Evolutionary conservation across 352 stramenopile species (phyloP).

Genomic region (Pythium phragmitis): DNA sequence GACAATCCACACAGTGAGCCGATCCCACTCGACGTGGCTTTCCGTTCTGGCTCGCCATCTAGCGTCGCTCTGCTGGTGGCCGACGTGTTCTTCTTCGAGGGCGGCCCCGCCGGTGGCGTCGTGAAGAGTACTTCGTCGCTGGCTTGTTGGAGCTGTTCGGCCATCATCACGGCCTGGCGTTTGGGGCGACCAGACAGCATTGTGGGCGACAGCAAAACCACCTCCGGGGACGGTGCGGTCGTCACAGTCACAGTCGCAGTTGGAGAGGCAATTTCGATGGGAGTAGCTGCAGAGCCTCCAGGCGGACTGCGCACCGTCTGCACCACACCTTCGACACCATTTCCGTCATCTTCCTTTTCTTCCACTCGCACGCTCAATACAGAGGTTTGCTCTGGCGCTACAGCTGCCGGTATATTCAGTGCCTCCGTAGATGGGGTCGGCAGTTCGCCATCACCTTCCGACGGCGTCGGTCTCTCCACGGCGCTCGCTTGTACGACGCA

Average conservation of each 20-base stretch:
- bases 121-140: constrained; percentile 14
- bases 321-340: constrained; percentile 15
- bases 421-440: not conserved
- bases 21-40: not conserved
- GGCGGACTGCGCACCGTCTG: not conserved
- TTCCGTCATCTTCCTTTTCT: constrained; percentile 17
- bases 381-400: not conserved
- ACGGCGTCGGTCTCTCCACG: not conserved
- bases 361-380: constrained; percentile 6
- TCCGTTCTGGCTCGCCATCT: constrained; percentile 17
- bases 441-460: not conserved
- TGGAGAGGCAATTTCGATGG: not conserved
- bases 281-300: not conserved
- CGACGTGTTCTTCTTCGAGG: constrained; percentile 2
- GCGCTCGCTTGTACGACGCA: constrained; percentile 29
- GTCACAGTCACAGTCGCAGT: not conserved
- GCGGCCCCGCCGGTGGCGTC: constrained; percentile 14
- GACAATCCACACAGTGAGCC: not conserved
- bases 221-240: not conserved
- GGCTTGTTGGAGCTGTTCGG: constrained; percentile 27
- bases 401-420: not conserved
- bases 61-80: constrained; percentile 14
- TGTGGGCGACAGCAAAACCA: not conserved
- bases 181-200: constrained; percentile 51
- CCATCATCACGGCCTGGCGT: constrained; percentile 47